These are phyloP conservation scores for Pichia sp. DNA, from an alignment of 1,139 yeast species.

Conservation along the genomic window DNA sequence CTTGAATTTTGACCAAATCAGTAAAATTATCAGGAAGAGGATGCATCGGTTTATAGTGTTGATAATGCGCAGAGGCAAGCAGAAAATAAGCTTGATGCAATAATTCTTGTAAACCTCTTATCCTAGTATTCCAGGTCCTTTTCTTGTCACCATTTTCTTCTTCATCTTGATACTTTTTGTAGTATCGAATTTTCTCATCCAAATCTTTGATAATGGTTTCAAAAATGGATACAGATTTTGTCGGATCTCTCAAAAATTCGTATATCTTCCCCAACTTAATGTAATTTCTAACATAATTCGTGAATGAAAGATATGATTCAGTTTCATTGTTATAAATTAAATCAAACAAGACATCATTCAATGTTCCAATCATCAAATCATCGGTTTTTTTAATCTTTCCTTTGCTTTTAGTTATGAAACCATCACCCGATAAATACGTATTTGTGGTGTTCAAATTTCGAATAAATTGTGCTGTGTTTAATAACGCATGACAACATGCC, in stretches of 20 bases:
- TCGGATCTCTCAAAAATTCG: conserved; percentile 47
- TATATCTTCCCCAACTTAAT: conserved; percentile 43
- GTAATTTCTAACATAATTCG: conserved; percentile 34
- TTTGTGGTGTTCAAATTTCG: neutral
- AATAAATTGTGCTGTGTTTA: conserved; percentile 2
- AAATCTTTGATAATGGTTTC: conserved; percentile 31
- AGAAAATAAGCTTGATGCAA: conserved; percentile 73
- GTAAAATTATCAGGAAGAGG: conserved; percentile 21
- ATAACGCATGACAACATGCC: conserved; percentile 71
- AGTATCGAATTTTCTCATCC: conserved; percentile 24
- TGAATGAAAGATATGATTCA: conserved; percentile 41
- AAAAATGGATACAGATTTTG: conserved; percentile 39
- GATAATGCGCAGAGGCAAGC: conserved; percentile 74
- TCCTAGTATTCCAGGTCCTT: conserved; percentile 18
- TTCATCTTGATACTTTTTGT: conserved; percentile 12
- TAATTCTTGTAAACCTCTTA: conserved; percentile 46
- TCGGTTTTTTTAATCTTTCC: conserved; percentile 1
- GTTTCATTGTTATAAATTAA: conserved; percentile 51
- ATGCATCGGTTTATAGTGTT: conserved; percentile 42
- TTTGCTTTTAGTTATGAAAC: conserved; percentile 9
- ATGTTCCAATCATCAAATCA: conserved; percentile 38
- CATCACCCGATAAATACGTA: neutral
- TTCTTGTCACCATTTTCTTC: conserved; percentile 7
- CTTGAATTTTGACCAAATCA: conserved; percentile 11
- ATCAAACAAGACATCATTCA: conserved; percentile 56